Base-by-base conservation (phyloP, 208 protist genomes). In the Leishmania turanica region DNA sequence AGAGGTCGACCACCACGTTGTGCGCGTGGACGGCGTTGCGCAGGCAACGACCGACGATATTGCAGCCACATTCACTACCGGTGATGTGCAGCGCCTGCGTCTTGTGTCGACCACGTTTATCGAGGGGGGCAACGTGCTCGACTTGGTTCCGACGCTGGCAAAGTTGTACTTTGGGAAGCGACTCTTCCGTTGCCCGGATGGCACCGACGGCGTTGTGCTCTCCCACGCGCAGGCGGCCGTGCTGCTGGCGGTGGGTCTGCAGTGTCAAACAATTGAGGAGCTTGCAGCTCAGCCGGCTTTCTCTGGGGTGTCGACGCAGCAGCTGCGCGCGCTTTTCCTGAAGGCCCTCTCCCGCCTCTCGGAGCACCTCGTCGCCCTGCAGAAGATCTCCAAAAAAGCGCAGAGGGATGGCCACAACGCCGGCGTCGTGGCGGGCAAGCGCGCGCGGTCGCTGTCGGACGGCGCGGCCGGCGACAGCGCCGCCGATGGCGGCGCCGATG, bases 111-210 rank as follows among this genome's bases (percentile, higher is more conserved):
- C 89, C 13, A 95, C 97, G 19, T 94, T 99, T 64, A 90, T 99
- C 1, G 99, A 99, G 84, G 85, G 92, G 49, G 98, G 98, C 75
- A 96, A 99, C 21, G 93, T 99, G 70, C 83, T 99, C 6, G 99
- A 99, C 82, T 86, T 99, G 3, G 56, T 99, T 9, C 99, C 99
- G 13, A 51, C 75, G 45, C 56, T 99, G 17, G 98, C 98, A 27
- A 78, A 86, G 75, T 60, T 98, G 21, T 99, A 98, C 87, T 99
- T 99, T 88, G 82, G 78, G 27, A 84, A 91, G 47, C 65, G 51
- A n/a, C 78, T 96, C 27, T 85, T 90, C 77, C 84, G 83, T 7
- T 65, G 86, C 5, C 92, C 93, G 4, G 92, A 96, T 77, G 92
- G 94, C 45, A 87, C 86, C 24, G 89, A 93, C 51, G 95, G 95